Percentiles rank a stretch among this genome's conserved stretches.
phyloP scores from a whole-genome alignment of 2,329 filamentous ascomycete species.

The Cladophialophora exuberans region DNA sequence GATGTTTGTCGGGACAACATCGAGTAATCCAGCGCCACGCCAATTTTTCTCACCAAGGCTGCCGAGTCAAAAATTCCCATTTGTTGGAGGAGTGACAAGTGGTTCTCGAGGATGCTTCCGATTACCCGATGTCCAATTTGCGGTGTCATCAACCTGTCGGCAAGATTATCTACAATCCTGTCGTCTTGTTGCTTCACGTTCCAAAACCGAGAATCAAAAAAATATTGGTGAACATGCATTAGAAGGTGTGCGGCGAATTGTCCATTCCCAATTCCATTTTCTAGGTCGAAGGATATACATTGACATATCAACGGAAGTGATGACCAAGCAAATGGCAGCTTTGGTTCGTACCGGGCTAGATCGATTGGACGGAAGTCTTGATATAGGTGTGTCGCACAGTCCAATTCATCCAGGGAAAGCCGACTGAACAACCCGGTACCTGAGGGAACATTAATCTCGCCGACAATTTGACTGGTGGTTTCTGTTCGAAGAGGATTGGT shows the following conservation, averaged over 20 bases:
- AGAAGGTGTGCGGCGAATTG: slow-evolving; percentile 54
- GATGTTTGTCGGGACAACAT: slow-evolving; percentile 2
- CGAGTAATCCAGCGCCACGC: slow-evolving; percentile 31
- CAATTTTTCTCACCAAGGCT: slow-evolving; percentile 60
- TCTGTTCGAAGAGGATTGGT: slow-evolving; percentile 23
- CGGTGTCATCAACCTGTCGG: slow-evolving; percentile 36
- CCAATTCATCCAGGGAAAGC: slow-evolving; percentile 27
- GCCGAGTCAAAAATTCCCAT: slow-evolving; percentile 43
- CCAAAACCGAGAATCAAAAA: slow-evolving; percentile 37
- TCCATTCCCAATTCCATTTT: slow-evolving; percentile 49
- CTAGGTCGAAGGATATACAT: slow-evolving; percentile 30
- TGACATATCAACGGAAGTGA: slow-evolving; percentile 32
- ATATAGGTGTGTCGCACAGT: slow-evolving; percentile 22
- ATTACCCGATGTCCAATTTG: slow-evolving; percentile 46
- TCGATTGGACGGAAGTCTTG: slow-evolving; percentile 34
- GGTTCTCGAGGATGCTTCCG: slow-evolving; percentile 59
- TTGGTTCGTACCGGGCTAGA: slow-evolving; percentile 30
- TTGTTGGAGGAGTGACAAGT: slow-evolving; percentile 58
- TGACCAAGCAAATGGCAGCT: slow-evolving; percentile 32
- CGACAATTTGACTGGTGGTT: not conserved
- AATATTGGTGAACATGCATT: slow-evolving; percentile 49
- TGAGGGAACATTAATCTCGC: not conserved
- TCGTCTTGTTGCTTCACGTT: slow-evolving; percentile 2
- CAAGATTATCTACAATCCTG: slow-evolving; percentile 15
- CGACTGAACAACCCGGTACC: not conserved